A percentile compares a stretch with the other conserved stretches of the same genome.
Evolutionary conservation across 1,284 basidiomycete species (phyloP).

Genomic region (Porodaedalea pini): DNA sequence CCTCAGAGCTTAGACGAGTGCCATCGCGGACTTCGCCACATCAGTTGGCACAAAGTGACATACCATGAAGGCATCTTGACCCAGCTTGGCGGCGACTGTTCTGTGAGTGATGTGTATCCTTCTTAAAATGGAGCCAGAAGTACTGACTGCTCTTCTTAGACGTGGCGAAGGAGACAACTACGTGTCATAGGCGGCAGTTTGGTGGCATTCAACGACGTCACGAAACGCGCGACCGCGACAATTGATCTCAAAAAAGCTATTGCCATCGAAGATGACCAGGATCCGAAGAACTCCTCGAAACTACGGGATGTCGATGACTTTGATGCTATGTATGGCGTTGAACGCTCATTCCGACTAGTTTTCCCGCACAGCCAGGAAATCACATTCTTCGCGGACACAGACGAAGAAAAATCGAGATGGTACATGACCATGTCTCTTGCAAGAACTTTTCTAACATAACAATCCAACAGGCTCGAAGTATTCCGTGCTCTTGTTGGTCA

Average conservation of each 20-base stretch:
- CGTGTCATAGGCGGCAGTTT: constrained; percentile 85
- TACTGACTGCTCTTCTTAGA: constrained; percentile 42
- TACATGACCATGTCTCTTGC: constrained; percentile 37
- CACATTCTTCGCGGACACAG: constrained; percentile 87
- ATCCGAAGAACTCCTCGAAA: constrained; percentile 37
- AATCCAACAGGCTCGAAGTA: constrained; percentile 69
- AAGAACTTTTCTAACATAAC: constrained; percentile 8
- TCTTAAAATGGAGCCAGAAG: background rate
- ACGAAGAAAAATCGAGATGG: constrained; percentile 87
- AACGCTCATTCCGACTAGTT: constrained; percentile 82
- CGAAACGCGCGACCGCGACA: constrained; percentile 84
- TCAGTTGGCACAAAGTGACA: constrained; percentile 88
- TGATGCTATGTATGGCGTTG: constrained; percentile 71
- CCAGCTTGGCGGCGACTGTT: constrained; percentile 93
- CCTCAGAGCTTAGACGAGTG: constrained; percentile 94
- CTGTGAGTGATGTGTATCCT: constrained; percentile 47
- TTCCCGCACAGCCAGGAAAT: constrained; percentile 84
- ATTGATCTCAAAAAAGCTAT: constrained; percentile 89
- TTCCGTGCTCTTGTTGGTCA: constrained; percentile 77
- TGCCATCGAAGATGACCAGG: constrained; percentile 73
- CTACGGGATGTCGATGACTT: constrained; percentile 53
- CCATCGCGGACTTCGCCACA: constrained; percentile 80
- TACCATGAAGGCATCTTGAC: constrained; percentile 93
- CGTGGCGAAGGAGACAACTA: constrained; percentile 85
- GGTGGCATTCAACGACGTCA: constrained; percentile 92